These are phyloP conservation scores for Tylopilus orsonianus DNA, from an alignment of 1,284 basidiomycete species.

Conservation along the genomic window DNA sequence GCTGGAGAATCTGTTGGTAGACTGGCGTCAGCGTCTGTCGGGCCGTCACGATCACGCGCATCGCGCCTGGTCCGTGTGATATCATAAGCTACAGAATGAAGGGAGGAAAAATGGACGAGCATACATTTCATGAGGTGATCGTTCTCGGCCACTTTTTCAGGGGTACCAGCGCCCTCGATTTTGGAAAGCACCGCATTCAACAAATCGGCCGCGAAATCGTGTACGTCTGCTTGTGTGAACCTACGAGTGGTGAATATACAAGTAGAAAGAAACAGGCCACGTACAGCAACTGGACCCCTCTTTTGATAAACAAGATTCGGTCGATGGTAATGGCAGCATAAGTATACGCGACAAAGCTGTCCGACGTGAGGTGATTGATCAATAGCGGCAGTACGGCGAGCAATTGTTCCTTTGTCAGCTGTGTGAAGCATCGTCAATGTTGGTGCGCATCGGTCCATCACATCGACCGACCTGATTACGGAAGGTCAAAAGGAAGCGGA, in stretches of 20 bases:
- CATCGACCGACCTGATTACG: conserved; percentile 74
- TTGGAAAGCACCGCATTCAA: conserved; percentile 79
- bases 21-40: conserved; percentile 73
- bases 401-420: conserved; percentile 95
- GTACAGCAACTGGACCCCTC: conserved; percentile 66
- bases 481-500: conserved; percentile 93
- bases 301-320: conserved; percentile 85
- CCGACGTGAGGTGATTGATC: conserved; percentile 78
- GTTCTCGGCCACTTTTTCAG: conserved; percentile 96
- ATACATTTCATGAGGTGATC: conserved; percentile 97
- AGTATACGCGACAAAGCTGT: conserved; percentile 85
- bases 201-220: conserved; percentile 76
- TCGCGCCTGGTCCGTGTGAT: conserved; percentile 58
- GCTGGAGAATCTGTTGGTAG: conserved; percentile 68
- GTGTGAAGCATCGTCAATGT: background rate
- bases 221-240: conserved; percentile 85
- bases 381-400: conserved; percentile 88
- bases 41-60: conserved; percentile 92
- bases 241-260: conserved; percentile 39
- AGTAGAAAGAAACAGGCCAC: conserved; percentile 25
- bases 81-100: conserved; percentile 9
- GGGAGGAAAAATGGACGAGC: conserved; percentile 28
- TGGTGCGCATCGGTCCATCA: background rate
- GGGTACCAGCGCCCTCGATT: conserved; percentile 80
- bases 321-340: conserved; percentile 92